Evolutionary conservation across 176 grass and related monocot species (phyloP).

Genomic region (Triticum urartu): DNA sequence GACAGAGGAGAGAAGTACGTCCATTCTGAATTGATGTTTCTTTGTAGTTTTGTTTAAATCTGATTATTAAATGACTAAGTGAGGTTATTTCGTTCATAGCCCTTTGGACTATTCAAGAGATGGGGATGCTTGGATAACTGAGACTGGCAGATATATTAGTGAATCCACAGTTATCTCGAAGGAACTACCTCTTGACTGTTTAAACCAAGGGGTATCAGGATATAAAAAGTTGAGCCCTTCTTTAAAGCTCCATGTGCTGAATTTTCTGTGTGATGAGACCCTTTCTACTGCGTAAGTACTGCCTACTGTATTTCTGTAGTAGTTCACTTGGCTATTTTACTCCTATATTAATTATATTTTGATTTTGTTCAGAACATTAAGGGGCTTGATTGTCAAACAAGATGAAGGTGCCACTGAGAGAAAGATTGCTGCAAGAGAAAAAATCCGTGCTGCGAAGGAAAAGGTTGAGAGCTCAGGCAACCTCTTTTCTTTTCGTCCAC

Average conservation of each 20-base stretch:
- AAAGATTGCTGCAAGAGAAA: conserved; percentile 47
- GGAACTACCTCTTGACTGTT: conserved; percentile 41
- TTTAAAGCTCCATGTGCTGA: conserved; percentile 69
- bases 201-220: conserved; percentile 43
- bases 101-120: conserved; percentile 49
- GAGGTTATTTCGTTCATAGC: conserved; percentile 39
- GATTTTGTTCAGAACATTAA: conserved; percentile 54
- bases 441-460: conserved; percentile 58
- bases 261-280: conserved; percentile 80
- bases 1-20: conserved; percentile 56
- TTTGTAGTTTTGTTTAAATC: conserved; percentile 14
- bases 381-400: conserved; percentile 63
- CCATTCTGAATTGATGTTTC: conserved; percentile 5
- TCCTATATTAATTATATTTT: conserved; percentile 33
- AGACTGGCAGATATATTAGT: conserved; percentile 48
- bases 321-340: not conserved
- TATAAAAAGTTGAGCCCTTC: conserved; percentile 68
- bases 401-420: conserved; percentile 50
- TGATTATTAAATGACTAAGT: conserved; percentile 12
- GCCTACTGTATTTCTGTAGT: conserved; percentile 14
- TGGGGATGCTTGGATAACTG: conserved; percentile 55
- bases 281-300: conserved; percentile 72
- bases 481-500: conserved; percentile 2
- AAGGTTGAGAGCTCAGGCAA: conserved; percentile 48
- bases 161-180: conserved; percentile 44